Conservation (phyloP, 352 stramenopile species). For the Phytophthora colocasiae region DNA sequence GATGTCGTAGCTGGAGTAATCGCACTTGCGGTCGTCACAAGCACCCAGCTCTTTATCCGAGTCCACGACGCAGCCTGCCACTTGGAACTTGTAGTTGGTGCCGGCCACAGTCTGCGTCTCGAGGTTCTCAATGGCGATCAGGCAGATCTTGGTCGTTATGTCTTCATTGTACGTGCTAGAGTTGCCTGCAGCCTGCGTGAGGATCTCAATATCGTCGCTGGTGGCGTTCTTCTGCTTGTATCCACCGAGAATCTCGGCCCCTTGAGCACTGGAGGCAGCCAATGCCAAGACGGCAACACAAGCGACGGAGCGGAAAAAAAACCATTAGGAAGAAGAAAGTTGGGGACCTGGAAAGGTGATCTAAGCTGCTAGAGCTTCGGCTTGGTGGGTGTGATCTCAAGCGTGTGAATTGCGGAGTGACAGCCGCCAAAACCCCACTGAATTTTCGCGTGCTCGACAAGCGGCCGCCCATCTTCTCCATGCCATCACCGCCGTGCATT, state of each 20-base stretch:
- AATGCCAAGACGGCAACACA: slow-evolving; percentile 27
- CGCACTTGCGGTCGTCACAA: slow-evolving; percentile 51
- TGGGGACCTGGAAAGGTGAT: slow-evolving; percentile 17
- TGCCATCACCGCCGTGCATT: slow-evolving; percentile 18
- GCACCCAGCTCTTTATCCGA: slow-evolving; percentile 46
- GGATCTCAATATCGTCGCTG: slow-evolving; percentile 32
- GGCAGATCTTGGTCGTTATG: slow-evolving; percentile 45
- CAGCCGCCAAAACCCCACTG: not conserved
- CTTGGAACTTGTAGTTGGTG: slow-evolving; percentile 68
- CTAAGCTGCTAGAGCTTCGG: slow-evolving; percentile 23
- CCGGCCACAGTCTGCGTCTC: slow-evolving; percentile 54
- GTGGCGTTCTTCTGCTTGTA: slow-evolving; percentile 35
- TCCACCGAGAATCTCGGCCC: slow-evolving; percentile 29
- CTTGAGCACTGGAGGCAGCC: slow-evolving; percentile 16
- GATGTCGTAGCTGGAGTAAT: slow-evolving; percentile 42
- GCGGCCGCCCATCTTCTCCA: slow-evolving; percentile 32
- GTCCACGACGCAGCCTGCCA: slow-evolving; percentile 52
- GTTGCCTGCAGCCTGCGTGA: slow-evolving; percentile 46
- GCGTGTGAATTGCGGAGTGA: slow-evolving; percentile 21
- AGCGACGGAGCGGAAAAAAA: slow-evolving; percentile 26
- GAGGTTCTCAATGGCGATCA: slow-evolving; percentile 46
- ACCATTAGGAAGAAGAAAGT: slow-evolving; percentile 20
- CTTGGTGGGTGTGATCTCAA: slow-evolving; percentile 4
- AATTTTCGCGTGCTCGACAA: slow-evolving; percentile 24
- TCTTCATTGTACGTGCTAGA: slow-evolving; percentile 38